phyloP scores from a whole-genome alignment of 106 monocot genomes.

The Cymbidium sinense region DNA sequence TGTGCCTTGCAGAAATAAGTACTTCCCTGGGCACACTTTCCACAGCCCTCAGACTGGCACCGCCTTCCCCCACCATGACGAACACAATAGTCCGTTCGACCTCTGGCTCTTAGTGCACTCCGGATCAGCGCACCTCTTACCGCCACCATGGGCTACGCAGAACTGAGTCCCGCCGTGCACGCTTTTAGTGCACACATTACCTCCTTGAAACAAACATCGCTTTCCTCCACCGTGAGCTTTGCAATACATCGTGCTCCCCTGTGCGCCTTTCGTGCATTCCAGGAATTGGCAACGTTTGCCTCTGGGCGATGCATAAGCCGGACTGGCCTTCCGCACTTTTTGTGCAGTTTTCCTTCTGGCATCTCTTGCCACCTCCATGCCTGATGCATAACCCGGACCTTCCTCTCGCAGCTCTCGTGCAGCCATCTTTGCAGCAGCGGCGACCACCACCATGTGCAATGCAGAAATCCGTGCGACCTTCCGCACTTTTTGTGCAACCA shows the following conservation, averaged over 20 bases:
- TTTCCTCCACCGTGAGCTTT: constrained; percentile 60
- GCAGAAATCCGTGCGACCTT: constrained; percentile 50
- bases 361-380: constrained; percentile 63
- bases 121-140: constrained; percentile 39
- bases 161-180: constrained; percentile 51
- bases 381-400: constrained; percentile 59
- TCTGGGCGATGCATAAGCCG: constrained; percentile 59
- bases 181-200: constrained; percentile 53
- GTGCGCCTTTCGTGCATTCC: constrained; percentile 45
- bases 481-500: constrained; percentile 58
- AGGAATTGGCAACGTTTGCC: constrained; percentile 42
- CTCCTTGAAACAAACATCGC: constrained; percentile 49
- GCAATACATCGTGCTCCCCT: constrained; percentile 53
- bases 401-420: constrained; percentile 44
- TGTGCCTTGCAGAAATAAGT: constrained; percentile 63
- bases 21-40: constrained; percentile 62
- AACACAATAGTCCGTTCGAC: constrained; percentile 51
- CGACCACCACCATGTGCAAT: constrained; percentile 58
- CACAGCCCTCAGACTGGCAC: constrained; percentile 41
- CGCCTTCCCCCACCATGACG: constrained; percentile 59
- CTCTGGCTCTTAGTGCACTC: constrained; percentile 47
- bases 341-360: constrained; percentile 40
- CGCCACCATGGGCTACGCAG: constrained; percentile 75
- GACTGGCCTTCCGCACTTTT: constrained; percentile 53
- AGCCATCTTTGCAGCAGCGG: constrained; percentile 28